Conservation (phyloP, 169 alveolate genomes). For the Neospora caninum region DNA sequence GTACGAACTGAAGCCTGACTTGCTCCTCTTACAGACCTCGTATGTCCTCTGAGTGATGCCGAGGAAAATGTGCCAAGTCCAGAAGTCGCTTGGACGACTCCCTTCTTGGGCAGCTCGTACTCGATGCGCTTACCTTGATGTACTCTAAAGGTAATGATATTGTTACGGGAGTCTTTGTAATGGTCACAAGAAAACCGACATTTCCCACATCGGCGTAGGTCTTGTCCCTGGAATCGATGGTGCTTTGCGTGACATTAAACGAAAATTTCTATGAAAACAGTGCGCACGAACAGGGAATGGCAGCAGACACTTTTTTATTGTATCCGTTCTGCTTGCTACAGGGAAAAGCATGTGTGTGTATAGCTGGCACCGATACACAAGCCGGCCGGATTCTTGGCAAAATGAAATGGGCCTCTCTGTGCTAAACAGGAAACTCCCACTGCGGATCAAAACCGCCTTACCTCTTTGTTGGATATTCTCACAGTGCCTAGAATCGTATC, state of each 20-base stretch:
- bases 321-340: too few species aligned
- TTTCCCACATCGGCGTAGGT: constrained; percentile 23
- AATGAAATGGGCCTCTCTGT: not conserved
- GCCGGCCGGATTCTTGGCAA: not conserved
- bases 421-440: not conserved
- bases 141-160: constrained; percentile 21
- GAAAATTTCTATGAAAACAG: not conserved
- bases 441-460: not conserved
- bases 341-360: too few species aligned
- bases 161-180: constrained; percentile 20
- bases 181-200: constrained; percentile 25
- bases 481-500: not conserved
- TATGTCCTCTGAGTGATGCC: too few species aligned
- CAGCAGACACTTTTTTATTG: not conserved
- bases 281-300: not conserved
- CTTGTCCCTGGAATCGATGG: constrained; percentile 21
- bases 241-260: constrained; percentile 31
- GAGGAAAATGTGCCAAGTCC: too few species aligned
- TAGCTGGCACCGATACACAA: too few species aligned
- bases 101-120: too few species aligned
- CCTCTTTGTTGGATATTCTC: constrained; percentile 16
- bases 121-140: constrained; percentile 16
- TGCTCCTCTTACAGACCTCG: too few species aligned
- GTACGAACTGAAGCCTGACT: too few species aligned
- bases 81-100: too few species aligned